Conservation (phyloP, 2,329 filamentous ascomycete genomes). For the Ophiocordyceps unilateralis region DNA sequence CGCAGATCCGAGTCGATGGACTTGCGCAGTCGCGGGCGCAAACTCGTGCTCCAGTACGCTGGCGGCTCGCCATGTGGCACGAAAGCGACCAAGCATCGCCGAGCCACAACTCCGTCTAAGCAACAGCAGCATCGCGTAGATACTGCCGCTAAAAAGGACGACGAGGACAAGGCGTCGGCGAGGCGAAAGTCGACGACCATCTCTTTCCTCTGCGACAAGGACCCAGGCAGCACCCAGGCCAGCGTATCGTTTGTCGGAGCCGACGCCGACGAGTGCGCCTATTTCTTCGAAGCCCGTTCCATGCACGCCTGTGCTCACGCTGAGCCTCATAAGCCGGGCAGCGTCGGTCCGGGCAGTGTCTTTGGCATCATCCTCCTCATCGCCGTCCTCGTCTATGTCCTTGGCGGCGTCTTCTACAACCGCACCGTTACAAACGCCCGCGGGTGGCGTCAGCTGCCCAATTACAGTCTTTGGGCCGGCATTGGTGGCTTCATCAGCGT, state of each 20-base stretch:
- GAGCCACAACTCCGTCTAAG: slow-evolving; percentile 2
- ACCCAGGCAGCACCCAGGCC: slow-evolving; percentile 51
- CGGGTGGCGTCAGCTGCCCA: slow-evolving; percentile 89
- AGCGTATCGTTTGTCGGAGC: slow-evolving; percentile 67
- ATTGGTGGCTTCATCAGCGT: slow-evolving; percentile 69
- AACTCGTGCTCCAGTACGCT: slow-evolving; percentile 61
- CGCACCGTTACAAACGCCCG: slow-evolving; percentile 85
- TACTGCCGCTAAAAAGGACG: slow-evolving; percentile 7
- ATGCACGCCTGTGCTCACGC: slow-evolving; percentile 57
- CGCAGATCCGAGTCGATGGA: slow-evolving; percentile 28
- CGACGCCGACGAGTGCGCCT: slow-evolving; percentile 79
- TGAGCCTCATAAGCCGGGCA: slow-evolving; percentile 54
- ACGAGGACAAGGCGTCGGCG: slow-evolving; percentile 7
- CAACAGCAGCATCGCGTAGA: slow-evolving; percentile 10
- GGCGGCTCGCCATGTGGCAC: slow-evolving; percentile 56
- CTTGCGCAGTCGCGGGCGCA: slow-evolving; percentile 46
- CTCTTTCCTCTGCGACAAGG: slow-evolving; percentile 82
- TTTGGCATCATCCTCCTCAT: slow-evolving; percentile 73
- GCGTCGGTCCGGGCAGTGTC: slow-evolving; percentile 54
- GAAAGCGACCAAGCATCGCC: slow-evolving; percentile 16
- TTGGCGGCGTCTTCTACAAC: slow-evolving; percentile 91
- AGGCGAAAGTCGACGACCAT: slow-evolving; percentile 69
- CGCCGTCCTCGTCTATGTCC: slow-evolving; percentile 71
- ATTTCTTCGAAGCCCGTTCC: slow-evolving; percentile 87
- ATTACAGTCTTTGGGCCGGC: slow-evolving; percentile 83